Conservation (phyloP, 306 rosid genomes). For the Comarum palustre region DNA sequence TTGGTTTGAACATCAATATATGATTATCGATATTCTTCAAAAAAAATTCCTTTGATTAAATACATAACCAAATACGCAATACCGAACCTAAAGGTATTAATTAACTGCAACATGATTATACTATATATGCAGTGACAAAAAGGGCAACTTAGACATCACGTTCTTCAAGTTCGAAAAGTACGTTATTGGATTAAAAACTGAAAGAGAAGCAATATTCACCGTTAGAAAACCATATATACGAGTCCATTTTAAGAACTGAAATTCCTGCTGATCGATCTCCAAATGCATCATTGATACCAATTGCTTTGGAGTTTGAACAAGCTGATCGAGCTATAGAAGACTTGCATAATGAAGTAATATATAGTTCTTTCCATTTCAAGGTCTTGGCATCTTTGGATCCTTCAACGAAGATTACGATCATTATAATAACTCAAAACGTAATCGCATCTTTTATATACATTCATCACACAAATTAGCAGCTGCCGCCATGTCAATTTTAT, state of each 20-base stretch:
- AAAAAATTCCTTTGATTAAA: no score
- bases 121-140: background rate
- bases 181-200: background rate
- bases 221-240: background rate
- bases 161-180: background rate
- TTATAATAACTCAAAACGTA: no score
- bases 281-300: background rate
- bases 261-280: background rate
- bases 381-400: background rate
- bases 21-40: no score
- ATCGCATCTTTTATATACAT: no score
- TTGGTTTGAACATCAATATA: no score
- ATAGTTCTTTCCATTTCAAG: background rate
- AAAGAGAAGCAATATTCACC: background rate
- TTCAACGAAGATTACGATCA: background rate
- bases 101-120: background rate
- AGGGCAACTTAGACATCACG: background rate
- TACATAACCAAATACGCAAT: background rate
- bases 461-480: background rate
- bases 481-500: background rate
- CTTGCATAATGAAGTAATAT: background rate
- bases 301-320: background rate
- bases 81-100: background rate
- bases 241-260: background rate
- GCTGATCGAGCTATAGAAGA: no score